Percentiles rank a stretch among this genome's conserved stretches.
Conservation (phyloP, 2,329 filamentous ascomycete species). For the Calonectria leucothoes region DNA sequence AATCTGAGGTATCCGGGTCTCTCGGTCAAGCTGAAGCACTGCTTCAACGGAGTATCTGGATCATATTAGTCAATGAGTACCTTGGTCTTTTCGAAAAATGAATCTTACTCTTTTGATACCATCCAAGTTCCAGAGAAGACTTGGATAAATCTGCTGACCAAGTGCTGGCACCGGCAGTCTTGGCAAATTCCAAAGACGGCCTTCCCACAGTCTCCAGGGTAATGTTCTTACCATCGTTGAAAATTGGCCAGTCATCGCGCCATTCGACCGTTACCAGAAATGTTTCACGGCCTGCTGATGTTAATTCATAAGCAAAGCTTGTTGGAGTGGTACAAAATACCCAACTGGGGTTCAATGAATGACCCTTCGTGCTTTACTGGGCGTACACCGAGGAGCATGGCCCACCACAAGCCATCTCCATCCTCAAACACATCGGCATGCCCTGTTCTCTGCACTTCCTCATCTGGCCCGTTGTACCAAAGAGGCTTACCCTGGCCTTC, state of each 20-base stretch:
- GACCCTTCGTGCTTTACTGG: conserved; percentile 21
- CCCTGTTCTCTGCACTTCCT: conserved; percentile 58
- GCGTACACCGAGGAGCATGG: conserved; percentile 34
- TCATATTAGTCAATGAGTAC: not conserved
- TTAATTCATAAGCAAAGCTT: not conserved
- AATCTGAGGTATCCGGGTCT: conserved; percentile 58
- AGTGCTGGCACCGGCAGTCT: not conserved
- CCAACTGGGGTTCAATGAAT: conserved; percentile 37
- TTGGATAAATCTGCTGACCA: conserved; percentile 34
- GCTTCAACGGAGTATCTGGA: conserved; percentile 37
- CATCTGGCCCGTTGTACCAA: conserved; percentile 54
- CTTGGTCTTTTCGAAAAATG: accelerated
- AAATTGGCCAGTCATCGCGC: conserved; percentile 39
- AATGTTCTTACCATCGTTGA: conserved; percentile 39
- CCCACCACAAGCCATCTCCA: conserved; percentile 37
- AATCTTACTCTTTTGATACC: conserved; percentile 42
- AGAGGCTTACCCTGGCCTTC: conserved; percentile 48
- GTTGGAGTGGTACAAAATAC: not conserved
- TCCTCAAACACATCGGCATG: conserved; percentile 42
- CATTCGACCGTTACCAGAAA: conserved; percentile 41
- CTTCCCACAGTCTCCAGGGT: conserved; percentile 32
- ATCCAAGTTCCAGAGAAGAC: conserved; percentile 33
- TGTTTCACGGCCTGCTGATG: conserved; percentile 34
- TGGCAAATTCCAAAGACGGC: not conserved
- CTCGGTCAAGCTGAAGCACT: conserved; percentile 58